These are phyloP conservation scores for Colletotrichum shisoi DNA, from an alignment of 2,329 filamentous ascomycete species.

Conservation along the genomic window DNA sequence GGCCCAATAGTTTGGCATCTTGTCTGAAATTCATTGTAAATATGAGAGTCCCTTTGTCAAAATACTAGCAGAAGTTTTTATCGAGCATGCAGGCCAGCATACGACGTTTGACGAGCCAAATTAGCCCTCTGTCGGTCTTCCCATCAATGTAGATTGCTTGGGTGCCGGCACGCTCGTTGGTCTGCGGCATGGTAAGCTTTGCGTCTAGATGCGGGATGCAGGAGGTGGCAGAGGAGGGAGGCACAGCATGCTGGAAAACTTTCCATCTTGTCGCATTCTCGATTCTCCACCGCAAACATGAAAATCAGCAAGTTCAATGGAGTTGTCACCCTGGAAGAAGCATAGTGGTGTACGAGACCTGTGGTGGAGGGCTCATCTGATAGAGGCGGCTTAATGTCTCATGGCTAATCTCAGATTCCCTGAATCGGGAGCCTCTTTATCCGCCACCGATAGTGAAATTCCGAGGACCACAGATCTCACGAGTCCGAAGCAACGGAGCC, in stretches of 20 bases:
- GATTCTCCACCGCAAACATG: constrained; percentile 10
- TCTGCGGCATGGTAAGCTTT: constrained; percentile 14
- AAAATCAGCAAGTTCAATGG: constrained; percentile 3
- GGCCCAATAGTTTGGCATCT: constrained; percentile 59
- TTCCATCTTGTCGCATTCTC: constrained; percentile 13
- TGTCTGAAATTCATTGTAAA: constrained; percentile 62
- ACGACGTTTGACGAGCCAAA: constrained; percentile 59
- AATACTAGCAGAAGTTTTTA: constrained; percentile 56
- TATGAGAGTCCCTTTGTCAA: constrained; percentile 45
- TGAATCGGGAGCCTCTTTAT: constrained; percentile 15
- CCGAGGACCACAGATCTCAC: constrained; percentile 23
- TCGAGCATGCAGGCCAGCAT: constrained; percentile 60
- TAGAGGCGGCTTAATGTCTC: constrained; percentile 4
- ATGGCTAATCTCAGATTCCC: constrained; percentile 19
- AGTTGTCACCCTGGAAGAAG: constrained; percentile 1
- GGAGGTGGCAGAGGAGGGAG: too few species aligned
- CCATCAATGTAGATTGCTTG: constrained; percentile 55
- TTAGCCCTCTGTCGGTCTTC: constrained; percentile 58
- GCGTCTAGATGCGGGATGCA: too few species aligned
- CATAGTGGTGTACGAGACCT: constrained; percentile 10
- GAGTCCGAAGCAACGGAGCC: constrained; percentile 21
- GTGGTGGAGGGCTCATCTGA: background rate
- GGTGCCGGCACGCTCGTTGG: constrained; percentile 13
- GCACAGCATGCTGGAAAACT: background rate
- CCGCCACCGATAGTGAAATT: constrained; percentile 3